Base-by-base conservation (phyloP, 2,329 filamentous ascomycete species). In the Xylaria sp. region DNA sequence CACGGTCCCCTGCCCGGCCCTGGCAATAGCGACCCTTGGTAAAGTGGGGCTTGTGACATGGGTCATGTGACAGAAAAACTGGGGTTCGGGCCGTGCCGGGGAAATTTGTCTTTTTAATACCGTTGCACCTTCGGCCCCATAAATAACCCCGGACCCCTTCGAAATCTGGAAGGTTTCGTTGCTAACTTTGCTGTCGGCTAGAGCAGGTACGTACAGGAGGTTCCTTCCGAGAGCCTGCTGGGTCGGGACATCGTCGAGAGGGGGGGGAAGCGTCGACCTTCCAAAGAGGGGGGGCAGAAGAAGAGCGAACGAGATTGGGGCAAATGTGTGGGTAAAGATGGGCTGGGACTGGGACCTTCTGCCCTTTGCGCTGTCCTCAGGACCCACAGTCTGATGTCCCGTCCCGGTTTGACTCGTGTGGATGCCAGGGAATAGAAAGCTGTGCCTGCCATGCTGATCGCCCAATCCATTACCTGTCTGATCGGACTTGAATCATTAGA, bases 41-140 rank as follows among this genome's bases (percentile, higher is more conserved):
- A 30, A 30, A 30, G 37, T 42, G 37, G 37, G 37, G 37, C 37
- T 42, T 42, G 9, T 42, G 37, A 30, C 37, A 42, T 42, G 37
- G 37, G 37, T 42, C 37, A 42, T 42, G 37, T 42, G 37, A 47
- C 13, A n/a, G 16, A n/a, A 47, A 42, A 5, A 44, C 6, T 54
- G 46, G 53, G 44, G 34, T 35, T 54, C 57, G 57, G 57, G 46
- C 57, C 57, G 57, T 46, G 57, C 57, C 52, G 37, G 37, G 37
- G 11, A 42, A 30, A 30, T 30, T 13, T 42, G 37, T 42, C 37
- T 42, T 42, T 42, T 13, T 42, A 42, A 13, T 42, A 42, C 37
- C 37, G 11, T 42, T 13, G 37, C 37, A 30, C 23, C 5, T 13
- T 42, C 37, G 37, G 37, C 37, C 37, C 37, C 37, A 42, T 42